A percentile compares a stretch with the other conserved stretches of the same genome.
phyloP scores from a whole-genome alignment of 768 basidiomycete genomes.

The Russula abietina region DNA sequence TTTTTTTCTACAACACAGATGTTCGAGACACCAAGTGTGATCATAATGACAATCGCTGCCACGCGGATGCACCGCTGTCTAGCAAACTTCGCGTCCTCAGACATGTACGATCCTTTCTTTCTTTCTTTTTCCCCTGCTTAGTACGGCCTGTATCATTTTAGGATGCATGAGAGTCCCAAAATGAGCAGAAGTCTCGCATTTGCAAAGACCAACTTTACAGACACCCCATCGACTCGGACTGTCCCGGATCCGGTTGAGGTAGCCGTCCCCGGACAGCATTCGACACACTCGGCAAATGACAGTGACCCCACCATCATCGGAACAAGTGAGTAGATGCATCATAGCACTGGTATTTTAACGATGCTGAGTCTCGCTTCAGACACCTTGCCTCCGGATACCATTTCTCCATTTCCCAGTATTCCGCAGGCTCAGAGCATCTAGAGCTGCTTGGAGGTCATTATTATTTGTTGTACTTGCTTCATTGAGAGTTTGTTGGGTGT shows the following conservation, averaged over 20 bases:
- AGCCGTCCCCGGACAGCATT: not conserved
- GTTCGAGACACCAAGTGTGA: not conserved
- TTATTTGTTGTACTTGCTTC: too few relatives aligned
- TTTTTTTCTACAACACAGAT: not conserved
- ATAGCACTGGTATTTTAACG: too few relatives aligned
- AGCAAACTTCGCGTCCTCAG: not conserved
- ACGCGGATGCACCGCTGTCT: not conserved
- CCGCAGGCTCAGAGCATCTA: too few relatives aligned
- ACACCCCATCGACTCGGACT: not conserved
- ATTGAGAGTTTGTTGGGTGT: too few relatives aligned
- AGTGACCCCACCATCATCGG: too few relatives aligned
- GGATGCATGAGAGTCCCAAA: not conserved
- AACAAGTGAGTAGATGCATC: too few relatives aligned
- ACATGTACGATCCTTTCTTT: not conserved
- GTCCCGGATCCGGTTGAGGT: not conserved
- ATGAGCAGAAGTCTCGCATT: not conserved
- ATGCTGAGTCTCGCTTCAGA: too few relatives aligned
- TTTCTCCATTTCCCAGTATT: too few relatives aligned
- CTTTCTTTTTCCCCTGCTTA: not conserved
- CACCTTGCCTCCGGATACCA: too few relatives aligned
- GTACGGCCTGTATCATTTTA: not conserved
- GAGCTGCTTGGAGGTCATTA: too few relatives aligned
- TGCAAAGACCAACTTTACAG: not conserved
- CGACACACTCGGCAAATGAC: too few relatives aligned
- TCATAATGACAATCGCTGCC: not conserved